Evolutionary conservation across 2,329 filamentous ascomycete species (phyloP).

Genomic region (Pyrenophora teres): DNA sequence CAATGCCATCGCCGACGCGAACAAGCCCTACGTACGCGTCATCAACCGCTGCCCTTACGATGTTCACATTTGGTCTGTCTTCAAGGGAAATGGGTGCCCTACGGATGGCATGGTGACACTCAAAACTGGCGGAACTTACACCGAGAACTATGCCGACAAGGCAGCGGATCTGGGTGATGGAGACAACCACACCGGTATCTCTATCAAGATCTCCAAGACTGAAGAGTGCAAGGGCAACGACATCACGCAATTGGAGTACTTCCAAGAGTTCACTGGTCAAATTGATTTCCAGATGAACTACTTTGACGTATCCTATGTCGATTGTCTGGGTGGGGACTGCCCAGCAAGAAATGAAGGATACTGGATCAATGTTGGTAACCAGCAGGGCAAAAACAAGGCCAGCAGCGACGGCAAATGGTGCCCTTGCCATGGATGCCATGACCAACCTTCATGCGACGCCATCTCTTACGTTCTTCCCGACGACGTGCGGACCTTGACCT

Average conservation of each 20-base stretch:
- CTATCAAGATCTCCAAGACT: constrained; percentile 48
- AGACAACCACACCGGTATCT: constrained; percentile 36
- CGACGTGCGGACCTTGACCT: constrained; percentile 42
- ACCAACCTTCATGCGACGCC: constrained; percentile 28
- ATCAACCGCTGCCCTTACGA: constrained; percentile 47
- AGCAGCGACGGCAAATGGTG: constrained; percentile 36
- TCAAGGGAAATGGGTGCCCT: constrained; percentile 36
- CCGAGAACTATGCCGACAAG: constrained; percentile 37
- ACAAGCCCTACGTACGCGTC: constrained; percentile 32
- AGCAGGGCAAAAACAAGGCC: constrained; percentile 22
- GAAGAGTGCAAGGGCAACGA: constrained; percentile 34
- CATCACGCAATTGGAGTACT: constrained; percentile 49
- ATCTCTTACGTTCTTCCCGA: constrained; percentile 41
- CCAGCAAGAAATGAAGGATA: constrained; percentile 42
- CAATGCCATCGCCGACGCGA: constrained; percentile 20
- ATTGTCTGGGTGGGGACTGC: constrained; percentile 38
- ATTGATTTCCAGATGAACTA: constrained; percentile 32
- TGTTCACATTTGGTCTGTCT: constrained; percentile 48
- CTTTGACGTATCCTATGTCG: constrained; percentile 48
- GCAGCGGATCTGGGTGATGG: neutral
- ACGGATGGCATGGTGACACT: constrained; percentile 27
- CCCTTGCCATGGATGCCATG: constrained; percentile 35
- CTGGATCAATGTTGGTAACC: constrained; percentile 36
- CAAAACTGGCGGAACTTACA: constrained; percentile 37
- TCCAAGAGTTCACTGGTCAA: constrained; percentile 19